phyloP scores from a whole-genome alignment of 805 yeast species.

The Saccharomycopsis capsularis region DNA sequence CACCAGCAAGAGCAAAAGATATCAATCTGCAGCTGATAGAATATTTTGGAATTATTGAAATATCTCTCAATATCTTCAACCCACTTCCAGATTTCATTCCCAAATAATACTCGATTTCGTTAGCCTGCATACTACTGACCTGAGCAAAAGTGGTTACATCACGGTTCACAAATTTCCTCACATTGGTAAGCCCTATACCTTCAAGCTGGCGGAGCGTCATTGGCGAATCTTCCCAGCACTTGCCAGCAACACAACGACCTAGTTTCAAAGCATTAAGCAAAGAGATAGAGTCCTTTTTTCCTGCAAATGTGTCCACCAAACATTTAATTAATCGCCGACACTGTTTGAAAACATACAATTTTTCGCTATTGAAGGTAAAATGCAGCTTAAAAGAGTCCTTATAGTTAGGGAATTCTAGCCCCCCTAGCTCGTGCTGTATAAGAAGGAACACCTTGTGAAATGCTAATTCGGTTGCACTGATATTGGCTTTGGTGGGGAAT shows the following conservation, averaged over 20 bases:
- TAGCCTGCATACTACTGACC: conserved; percentile 26
- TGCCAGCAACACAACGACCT: conserved; percentile 35
- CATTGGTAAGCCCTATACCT: conserved; percentile 38
- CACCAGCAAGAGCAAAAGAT: conserved; percentile 13
- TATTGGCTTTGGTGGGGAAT: conserved; percentile 28
- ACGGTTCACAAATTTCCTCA: conserved; percentile 33
- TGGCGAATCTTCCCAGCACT: conserved; percentile 45
- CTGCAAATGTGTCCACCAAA: conserved; percentile 37
- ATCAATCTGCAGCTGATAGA: conserved; percentile 23
- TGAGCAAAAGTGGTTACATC: conserved; percentile 32
- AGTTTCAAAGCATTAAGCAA: conserved; percentile 34
- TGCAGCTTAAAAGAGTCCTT: conserved; percentile 35
- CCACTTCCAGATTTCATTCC: conserved; percentile 38
- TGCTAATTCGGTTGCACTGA: conserved; percentile 24
- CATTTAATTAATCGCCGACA: conserved; percentile 38
- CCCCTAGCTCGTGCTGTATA: conserved; percentile 46
- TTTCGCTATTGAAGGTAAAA: conserved; percentile 39
- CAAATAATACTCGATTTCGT: conserved; percentile 36
- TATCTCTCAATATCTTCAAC: conserved; percentile 30
- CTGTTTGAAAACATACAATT: conserved; percentile 36
- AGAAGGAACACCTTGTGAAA: conserved; percentile 37
- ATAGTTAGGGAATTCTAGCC: conserved; percentile 39
- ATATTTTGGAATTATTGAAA: conserved; percentile 34
- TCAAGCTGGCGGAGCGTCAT: conserved; percentile 42
- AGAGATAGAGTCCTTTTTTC: conserved; percentile 37